A percentile compares a stretch with the other conserved stretches of the same genome.
These are phyloP conservation scores for Dendrobium nobile DNA, from an alignment of 106 monocot species.

Conservation along the genomic window DNA sequence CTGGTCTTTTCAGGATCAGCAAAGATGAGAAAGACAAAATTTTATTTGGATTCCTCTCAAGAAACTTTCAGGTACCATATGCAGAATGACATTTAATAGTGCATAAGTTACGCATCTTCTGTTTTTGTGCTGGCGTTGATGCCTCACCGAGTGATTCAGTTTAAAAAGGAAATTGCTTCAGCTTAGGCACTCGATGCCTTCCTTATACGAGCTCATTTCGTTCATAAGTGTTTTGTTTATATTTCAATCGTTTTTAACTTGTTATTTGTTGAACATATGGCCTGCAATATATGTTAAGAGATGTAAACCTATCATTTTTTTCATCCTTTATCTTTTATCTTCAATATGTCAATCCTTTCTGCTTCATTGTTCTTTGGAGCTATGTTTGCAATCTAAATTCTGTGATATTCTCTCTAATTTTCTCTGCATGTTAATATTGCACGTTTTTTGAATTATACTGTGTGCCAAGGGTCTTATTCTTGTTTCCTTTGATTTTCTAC, in stretches of 20 bases:
- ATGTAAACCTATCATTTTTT: background rate
- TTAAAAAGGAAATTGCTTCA: background rate
- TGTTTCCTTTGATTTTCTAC: too few relatives aligned
- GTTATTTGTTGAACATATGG: too few relatives aligned
- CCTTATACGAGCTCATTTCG: background rate
- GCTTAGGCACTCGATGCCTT: background rate
- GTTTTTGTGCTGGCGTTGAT: background rate
- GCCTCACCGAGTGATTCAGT: background rate
- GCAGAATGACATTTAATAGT: background rate
- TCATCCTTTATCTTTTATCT: background rate
- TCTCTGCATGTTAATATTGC: too few relatives aligned
- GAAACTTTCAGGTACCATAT: slow-evolving; percentile 81
- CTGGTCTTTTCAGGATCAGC: slow-evolving; percentile 90
- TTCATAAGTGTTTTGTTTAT: background rate
- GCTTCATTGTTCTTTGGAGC: too few relatives aligned
- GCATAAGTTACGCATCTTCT: background rate
- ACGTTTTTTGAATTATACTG: too few relatives aligned
- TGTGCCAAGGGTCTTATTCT: too few relatives aligned
- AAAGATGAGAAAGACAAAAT: slow-evolving; percentile 86
- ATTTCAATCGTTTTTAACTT: background rate
- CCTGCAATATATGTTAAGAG: background rate
- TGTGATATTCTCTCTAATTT: too few relatives aligned
- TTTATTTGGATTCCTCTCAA: slow-evolving; percentile 75
- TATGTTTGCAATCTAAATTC: too few relatives aligned
- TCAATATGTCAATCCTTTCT: background rate